Evolutionary conservation across 192 early-diverging fungal species (phyloP).

Genomic region (Entomortierella parvispora): DNA sequence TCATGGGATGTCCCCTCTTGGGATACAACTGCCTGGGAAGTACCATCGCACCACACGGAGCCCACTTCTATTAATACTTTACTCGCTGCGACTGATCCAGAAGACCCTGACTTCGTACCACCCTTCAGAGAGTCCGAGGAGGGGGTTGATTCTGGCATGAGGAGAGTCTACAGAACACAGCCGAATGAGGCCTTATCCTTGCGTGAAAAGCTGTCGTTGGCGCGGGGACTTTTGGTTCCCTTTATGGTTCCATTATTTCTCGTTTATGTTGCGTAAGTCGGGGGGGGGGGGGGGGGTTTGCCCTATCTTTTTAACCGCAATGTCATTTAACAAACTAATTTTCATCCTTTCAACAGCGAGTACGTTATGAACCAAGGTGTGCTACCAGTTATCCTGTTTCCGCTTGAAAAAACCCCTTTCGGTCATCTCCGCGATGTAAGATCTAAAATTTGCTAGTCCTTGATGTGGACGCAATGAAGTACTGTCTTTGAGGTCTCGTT

Average conservation of each 20-base stretch:
- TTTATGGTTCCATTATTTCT: slow-evolving; percentile 55
- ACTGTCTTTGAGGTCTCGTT: background rate
- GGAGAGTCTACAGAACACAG: slow-evolving; percentile 19
- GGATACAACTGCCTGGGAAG: slow-evolving; percentile 4
- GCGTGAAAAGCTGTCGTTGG: slow-evolving; percentile 40
- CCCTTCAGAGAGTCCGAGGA: slow-evolving; percentile 30
- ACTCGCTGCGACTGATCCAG: slow-evolving; percentile 34
- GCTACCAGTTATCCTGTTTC: slow-evolving; percentile 49
- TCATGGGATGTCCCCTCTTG: too few relatives aligned
- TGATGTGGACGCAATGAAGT: background rate
- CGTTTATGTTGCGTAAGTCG: slow-evolving; percentile 52
- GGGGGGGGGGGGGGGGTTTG: background rate
- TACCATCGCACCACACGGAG: slow-evolving; percentile 5
- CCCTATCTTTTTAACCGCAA: background rate
- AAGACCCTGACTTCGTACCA: slow-evolving; percentile 33
- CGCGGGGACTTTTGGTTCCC: slow-evolving; percentile 36
- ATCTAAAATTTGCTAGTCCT: background rate
- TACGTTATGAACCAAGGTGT: slow-evolving; percentile 59
- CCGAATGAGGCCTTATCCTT: slow-evolving; percentile 45
- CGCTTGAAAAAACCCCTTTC: slow-evolving; percentile 52
- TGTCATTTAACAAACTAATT: background rate
- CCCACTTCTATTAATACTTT: slow-evolving; percentile 48
- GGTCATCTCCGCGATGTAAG: slow-evolving; percentile 52
- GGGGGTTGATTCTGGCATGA: background rate
- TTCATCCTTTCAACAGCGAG: slow-evolving; percentile 12